Percentiles rank a stretch among this genome's conserved stretches.
Conservation (phyloP, 306 rosid genomes). For the Rosa multiflora region DNA sequence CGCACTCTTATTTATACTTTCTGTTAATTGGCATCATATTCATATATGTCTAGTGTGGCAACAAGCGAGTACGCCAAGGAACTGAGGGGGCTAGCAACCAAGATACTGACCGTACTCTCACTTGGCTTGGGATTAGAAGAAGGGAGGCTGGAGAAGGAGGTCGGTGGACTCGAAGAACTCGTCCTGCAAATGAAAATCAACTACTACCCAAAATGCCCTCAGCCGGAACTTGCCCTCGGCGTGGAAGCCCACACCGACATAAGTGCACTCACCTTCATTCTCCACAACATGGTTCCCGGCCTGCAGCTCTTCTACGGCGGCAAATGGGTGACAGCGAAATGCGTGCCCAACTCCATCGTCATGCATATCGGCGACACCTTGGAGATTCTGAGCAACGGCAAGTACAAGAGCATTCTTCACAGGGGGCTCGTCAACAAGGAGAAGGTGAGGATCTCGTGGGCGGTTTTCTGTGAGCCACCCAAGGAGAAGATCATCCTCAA, state of each 20-base stretch:
- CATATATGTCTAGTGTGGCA: conserved; percentile 39
- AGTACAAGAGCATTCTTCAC: conserved; percentile 80
- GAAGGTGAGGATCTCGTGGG: conserved; percentile 88
- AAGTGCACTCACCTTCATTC: conserved; percentile 75
- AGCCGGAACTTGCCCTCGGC: conserved; percentile 82
- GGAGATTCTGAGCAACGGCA: conserved; percentile 79
- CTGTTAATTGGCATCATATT: neutral
- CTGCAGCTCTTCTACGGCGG: conserved; percentile 66
- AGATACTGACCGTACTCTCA: conserved; percentile 47
- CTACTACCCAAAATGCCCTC: conserved; percentile 84
- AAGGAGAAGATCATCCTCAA: conserved; percentile 81
- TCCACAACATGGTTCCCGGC: conserved; percentile 94
- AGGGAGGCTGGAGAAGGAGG: conserved; percentile 74
- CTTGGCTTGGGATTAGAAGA: conserved; percentile 69
- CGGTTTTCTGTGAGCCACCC: conserved; percentile 84
- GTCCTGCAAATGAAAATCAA: conserved; percentile 79
- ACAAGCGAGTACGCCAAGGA: conserved; percentile 64
- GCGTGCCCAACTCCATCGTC: conserved; percentile 69
- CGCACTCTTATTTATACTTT: neutral
- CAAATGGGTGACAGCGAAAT: conserved; percentile 76
- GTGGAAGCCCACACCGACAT: conserved; percentile 89
- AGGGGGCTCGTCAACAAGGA: conserved; percentile 83
- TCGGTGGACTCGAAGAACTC: conserved; percentile 78
- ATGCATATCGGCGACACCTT: conserved; percentile 89
- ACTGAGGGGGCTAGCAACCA: conserved; percentile 57